These are phyloP conservation scores for Pseudomassariella vexata DNA, from an alignment of 2,329 filamentous ascomycete genomes.

Conservation along the genomic window DNA sequence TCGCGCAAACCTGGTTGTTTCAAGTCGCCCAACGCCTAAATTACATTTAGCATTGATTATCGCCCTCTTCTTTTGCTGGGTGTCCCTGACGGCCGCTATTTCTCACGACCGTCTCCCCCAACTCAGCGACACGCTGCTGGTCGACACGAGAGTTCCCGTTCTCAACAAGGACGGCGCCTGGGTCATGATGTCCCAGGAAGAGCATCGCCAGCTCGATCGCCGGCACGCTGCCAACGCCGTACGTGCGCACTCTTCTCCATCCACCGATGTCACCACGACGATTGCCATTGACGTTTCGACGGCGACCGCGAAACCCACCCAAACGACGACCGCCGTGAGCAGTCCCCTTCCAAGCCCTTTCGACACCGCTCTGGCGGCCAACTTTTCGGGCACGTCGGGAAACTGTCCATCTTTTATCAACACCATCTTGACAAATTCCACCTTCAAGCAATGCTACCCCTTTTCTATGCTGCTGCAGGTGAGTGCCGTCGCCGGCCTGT, in stretches of 20 bases:
- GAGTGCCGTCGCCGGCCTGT: too few relatives aligned
- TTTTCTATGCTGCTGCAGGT: constrained; percentile 80
- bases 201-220: constrained; percentile 23
- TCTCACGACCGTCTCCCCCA: constrained; percentile 16
- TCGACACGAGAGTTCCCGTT: constrained; percentile 29
- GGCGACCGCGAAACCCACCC: constrained; percentile 16
- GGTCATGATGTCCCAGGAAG: constrained; percentile 29
- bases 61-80: constrained; percentile 22
- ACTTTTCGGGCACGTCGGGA: constrained; percentile 50
- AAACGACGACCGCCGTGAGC: constrained; percentile 21
- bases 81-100: constrained; percentile 18
- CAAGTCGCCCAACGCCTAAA: constrained; percentile 14
- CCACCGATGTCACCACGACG: constrained; percentile 19
- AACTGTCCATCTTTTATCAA: constrained; percentile 64
- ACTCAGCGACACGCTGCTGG: constrained; percentile 25
- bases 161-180: constrained; percentile 28
- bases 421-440: constrained; percentile 56
- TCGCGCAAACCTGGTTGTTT: constrained; percentile 16
- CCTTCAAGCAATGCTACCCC: constrained; percentile 71
- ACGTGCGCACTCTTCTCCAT: too few relatives aligned
- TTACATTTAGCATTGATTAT: constrained; percentile 25
- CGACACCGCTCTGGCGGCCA: constrained; percentile 57
- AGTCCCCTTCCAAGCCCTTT: constrained; percentile 58
- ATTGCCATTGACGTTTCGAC: constrained; percentile 24
- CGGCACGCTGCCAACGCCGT: constrained; percentile 3